phyloP scores from a whole-genome alignment of 2,329 filamentous ascomycete species.

The Neobulgaria alba region DNA sequence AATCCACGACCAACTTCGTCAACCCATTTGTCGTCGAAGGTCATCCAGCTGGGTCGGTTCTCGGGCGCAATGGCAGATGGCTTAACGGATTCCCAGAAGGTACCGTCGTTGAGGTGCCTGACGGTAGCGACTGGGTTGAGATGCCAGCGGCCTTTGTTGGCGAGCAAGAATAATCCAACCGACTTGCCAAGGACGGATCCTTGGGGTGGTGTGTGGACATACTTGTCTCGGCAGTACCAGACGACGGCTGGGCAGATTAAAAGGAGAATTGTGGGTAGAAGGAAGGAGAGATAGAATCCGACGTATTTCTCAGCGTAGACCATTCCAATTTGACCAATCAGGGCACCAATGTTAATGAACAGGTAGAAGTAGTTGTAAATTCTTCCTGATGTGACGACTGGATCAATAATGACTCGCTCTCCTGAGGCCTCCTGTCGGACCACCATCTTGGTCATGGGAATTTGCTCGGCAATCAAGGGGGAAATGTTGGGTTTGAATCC shows the following conservation, averaged over 20 bases:
- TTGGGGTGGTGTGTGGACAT: slow-evolving; percentile 55
- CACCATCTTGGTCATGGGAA: slow-evolving; percentile 41
- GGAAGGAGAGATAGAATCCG: slow-evolving; percentile 65
- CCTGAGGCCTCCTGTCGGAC: slow-evolving; percentile 42
- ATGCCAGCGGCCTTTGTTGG: slow-evolving; percentile 55
- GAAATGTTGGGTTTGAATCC: slow-evolving; percentile 67
- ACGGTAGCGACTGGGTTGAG: slow-evolving; percentile 51
- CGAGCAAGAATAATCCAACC: slow-evolving; percentile 48
- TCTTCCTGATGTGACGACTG: slow-evolving; percentile 46
- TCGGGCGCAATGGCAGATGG: slow-evolving; percentile 50
- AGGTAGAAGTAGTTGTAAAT: slow-evolving; percentile 66
- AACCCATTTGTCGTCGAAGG: slow-evolving; percentile 76
- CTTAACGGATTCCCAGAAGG: slow-evolving; percentile 61
- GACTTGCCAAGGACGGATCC: slow-evolving; percentile 66
- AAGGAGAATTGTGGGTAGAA: slow-evolving; percentile 60
- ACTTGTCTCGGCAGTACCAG: slow-evolving; percentile 47
- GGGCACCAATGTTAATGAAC: slow-evolving; percentile 58
- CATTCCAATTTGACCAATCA: slow-evolving; percentile 53
- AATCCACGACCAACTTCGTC: slow-evolving; percentile 67
- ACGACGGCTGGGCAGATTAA: slow-evolving; percentile 53
- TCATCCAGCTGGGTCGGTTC: slow-evolving; percentile 63
- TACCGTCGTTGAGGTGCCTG: slow-evolving; percentile 40
- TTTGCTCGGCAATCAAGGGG: slow-evolving; percentile 54
- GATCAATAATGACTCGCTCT: slow-evolving; percentile 52
- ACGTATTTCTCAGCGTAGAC: slow-evolving; percentile 69